Evolutionary conservation across 371 early-diverging fungal species (phyloP).

Genomic region (Mucor velutinosus): DNA sequence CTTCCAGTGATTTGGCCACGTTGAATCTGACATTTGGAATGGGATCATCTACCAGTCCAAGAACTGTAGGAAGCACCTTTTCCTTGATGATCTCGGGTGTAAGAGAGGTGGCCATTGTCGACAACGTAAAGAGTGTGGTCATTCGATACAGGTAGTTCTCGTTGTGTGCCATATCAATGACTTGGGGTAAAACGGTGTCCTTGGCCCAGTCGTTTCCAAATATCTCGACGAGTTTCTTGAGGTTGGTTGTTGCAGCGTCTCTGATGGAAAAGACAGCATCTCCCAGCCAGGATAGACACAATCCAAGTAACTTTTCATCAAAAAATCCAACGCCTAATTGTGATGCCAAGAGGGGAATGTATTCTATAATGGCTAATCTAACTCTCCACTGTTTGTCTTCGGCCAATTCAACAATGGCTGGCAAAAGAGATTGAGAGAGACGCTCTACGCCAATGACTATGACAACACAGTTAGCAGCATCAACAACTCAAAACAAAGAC

Average conservation of each 20-base stretch:
- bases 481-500: neutral
- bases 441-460: conserved; percentile 95
- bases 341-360: conserved; percentile 94
- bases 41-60: conserved; percentile 83
- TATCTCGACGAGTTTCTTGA: conserved; percentile 90
- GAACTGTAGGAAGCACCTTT: conserved; percentile 85
- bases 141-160: conserved; percentile 93
- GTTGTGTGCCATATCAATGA: conserved; percentile 85
- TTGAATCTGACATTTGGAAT: conserved; percentile 99
- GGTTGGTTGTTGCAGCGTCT: conserved; percentile 93
- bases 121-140: conserved; percentile 94
- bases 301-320: conserved; percentile 89
- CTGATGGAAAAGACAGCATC: conserved; percentile 97
- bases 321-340: conserved; percentile 96
- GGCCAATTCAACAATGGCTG: conserved; percentile 97
- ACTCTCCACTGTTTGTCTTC: conserved; percentile 99
- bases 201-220: conserved; percentile 98
- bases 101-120: conserved; percentile 87
- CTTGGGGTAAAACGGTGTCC: conserved; percentile 88
- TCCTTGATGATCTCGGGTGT: conserved; percentile 90
- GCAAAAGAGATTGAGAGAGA: conserved; percentile 93
- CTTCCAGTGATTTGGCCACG: conserved; percentile 93
- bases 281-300: conserved; percentile 98
- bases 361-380: conserved; percentile 96
- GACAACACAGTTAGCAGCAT: neutral